Percentiles rank a stretch among this genome's conserved stretches.
Conservation (phyloP, 179 eudicot species). For the Vitellaria paradoxa region DNA sequence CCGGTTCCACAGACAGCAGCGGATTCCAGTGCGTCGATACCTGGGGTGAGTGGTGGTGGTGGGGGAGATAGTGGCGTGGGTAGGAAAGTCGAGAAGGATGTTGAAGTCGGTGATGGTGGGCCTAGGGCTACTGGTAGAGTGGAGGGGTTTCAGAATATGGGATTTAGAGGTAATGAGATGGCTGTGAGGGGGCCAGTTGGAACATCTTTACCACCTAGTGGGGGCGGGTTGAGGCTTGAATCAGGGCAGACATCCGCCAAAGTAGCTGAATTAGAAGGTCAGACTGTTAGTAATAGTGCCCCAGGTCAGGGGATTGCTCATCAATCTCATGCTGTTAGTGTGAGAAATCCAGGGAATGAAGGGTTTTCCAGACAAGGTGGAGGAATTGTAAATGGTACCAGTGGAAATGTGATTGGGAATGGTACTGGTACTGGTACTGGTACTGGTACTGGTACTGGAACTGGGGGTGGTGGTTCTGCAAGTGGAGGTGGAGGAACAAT, state of each 20-base stretch:
- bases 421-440: conserved; percentile 20
- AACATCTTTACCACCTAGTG: conserved; percentile 26
- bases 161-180: conserved; percentile 33
- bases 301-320: conserved; percentile 33
- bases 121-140: conserved; percentile 33
- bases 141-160: conserved; percentile 50
- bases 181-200: conserved; percentile 39
- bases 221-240: conserved; percentile 65
- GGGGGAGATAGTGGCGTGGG: conserved; percentile 35
- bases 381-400: conserved; percentile 40
- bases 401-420: conserved; percentile 45
- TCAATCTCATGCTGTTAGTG: conserved; percentile 25
- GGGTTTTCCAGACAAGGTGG: conserved; percentile 47
- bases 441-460: neutral
- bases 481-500: conserved; percentile 71
- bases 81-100: conserved; percentile 38
- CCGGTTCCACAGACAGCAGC: conserved; percentile 14
- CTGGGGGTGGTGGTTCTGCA: conserved; percentile 34
- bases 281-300: conserved; percentile 29
- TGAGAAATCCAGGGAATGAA: conserved; percentile 44
- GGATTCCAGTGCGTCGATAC: conserved; percentile 26
- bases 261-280: conserved; percentile 44
- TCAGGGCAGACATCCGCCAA: conserved; percentile 44
- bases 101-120: conserved; percentile 21
- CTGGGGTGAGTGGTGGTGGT: conserved; percentile 20